Percentiles rank a stretch among this genome's conserved stretches.
These are phyloP conservation scores for Aspergillus nanangensis DNA, from an alignment of 495 filamentous ascomycete species.

Conservation along the genomic window DNA sequence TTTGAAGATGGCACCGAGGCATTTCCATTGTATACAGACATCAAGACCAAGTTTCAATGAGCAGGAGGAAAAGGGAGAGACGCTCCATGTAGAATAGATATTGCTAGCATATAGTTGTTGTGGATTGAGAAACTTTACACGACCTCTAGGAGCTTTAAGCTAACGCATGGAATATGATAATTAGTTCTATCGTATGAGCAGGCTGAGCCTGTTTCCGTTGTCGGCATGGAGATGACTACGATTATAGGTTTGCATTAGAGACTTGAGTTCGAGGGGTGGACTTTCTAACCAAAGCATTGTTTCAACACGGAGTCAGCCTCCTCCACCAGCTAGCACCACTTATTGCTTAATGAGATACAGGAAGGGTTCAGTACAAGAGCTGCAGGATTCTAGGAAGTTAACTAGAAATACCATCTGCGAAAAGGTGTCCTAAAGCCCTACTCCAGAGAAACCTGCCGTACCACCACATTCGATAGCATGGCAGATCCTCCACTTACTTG, in stretches of 20 bases:
- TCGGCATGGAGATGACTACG: too few relatives aligned
- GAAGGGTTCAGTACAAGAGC: not conserved
- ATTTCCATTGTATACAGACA: not conserved
- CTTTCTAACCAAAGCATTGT: too few relatives aligned
- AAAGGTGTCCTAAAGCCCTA: not conserved
- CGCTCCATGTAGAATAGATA: not conserved
- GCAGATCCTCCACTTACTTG: constrained; percentile 2
- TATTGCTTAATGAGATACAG: not conserved
- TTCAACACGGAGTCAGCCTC: too few relatives aligned
- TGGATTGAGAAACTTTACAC: not conserved
- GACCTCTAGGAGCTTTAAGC: too few relatives aligned
- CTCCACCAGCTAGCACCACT: not conserved
- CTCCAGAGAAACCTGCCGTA: not conserved
- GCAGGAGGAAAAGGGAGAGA: not conserved
- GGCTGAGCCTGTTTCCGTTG: too few relatives aligned
- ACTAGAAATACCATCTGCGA: too few relatives aligned
- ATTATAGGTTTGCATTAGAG: too few relatives aligned
- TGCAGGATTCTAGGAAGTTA: too few relatives aligned
- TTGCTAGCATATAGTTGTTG: not conserved
- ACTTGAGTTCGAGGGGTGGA: too few relatives aligned
- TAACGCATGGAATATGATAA: too few relatives aligned
- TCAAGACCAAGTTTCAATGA: not conserved
- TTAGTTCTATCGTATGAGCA: too few relatives aligned
- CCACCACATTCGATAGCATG: not conserved
- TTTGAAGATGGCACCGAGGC: not conserved